Percentiles rank a stretch among this genome's conserved stretches.
Conservation (phyloP, 805 yeast species). For the Sugiyamaella marilandica region DNA sequence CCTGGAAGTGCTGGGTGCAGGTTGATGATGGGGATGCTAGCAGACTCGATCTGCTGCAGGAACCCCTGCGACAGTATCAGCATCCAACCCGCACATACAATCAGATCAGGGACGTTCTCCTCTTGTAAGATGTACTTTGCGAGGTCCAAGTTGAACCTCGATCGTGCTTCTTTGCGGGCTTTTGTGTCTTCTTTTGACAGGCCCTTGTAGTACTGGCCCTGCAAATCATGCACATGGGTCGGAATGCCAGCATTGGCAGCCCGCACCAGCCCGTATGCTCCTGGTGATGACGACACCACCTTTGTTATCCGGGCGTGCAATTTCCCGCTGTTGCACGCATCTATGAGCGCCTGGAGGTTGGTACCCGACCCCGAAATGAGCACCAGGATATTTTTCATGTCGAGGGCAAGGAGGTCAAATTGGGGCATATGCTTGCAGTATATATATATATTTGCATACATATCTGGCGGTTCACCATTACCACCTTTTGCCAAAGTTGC, state of each 20-base stretch:
- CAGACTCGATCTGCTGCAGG: conserved; percentile 56
- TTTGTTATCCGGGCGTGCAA: conserved; percentile 52
- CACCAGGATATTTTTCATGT: conserved; percentile 48
- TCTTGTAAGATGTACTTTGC: conserved; percentile 56
- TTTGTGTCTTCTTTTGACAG: conserved; percentile 63
- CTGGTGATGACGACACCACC: conserved; percentile 79
- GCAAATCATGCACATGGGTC: conserved; percentile 64
- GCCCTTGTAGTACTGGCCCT: conserved; percentile 59
- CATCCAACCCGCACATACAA: conserved; percentile 99
- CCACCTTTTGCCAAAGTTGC: not conserved
- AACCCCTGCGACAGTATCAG: conserved; percentile 78
- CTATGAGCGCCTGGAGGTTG: conserved; percentile 91
- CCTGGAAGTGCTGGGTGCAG: conserved; percentile 97
- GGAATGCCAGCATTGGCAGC: conserved; percentile 68
- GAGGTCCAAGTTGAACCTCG: conserved; percentile 69
- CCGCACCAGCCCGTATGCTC: conserved; percentile 83
- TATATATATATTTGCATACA: not conserved
- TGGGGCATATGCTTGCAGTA: not conserved
- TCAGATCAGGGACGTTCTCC: conserved; percentile 66
- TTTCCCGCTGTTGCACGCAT: conserved; percentile 46
- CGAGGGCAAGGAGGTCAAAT: not conserved
- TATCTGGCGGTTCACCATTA: not conserved
- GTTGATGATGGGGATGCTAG: conserved; percentile 75
- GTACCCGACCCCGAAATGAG: conserved; percentile 94
- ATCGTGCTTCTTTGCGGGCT: conserved; percentile 58